Conservation (phyloP, 2,329 filamentous ascomycete genomes). For the Pseudodiploospora longispora region DNA sequence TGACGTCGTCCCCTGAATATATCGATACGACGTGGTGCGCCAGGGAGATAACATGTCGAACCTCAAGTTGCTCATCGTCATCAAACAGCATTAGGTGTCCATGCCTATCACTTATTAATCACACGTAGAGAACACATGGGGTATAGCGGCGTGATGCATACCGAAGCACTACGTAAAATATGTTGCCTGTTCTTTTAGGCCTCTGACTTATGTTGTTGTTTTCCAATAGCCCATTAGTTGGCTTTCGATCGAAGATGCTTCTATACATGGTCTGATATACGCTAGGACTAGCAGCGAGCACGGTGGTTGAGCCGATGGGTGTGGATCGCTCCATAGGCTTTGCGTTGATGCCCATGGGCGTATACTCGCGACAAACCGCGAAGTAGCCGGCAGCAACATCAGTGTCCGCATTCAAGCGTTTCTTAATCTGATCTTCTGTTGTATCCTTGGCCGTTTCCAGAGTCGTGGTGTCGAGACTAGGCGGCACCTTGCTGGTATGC, state of each 20-base stretch:
- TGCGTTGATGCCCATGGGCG: slow-evolving; percentile 82
- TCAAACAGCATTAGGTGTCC: slow-evolving; percentile 97
- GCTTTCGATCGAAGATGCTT: slow-evolving; percentile 84
- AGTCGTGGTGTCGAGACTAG: slow-evolving; percentile 56
- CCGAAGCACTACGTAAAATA: slow-evolving; percentile 89
- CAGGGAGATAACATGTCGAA: slow-evolving; percentile 90
- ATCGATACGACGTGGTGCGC: slow-evolving; percentile 80
- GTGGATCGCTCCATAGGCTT: slow-evolving; percentile 84
- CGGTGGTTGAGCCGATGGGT: slow-evolving; percentile 65
- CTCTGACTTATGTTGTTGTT: slow-evolving; percentile 43
- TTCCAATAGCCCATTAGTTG: slow-evolving; percentile 37
- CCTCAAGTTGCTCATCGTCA: slow-evolving; percentile 88
- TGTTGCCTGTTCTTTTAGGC: slow-evolving; percentile 66
- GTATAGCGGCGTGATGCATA: slow-evolving; percentile 29
- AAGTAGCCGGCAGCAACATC: slow-evolving; percentile 89
- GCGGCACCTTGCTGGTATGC: slow-evolving; percentile 39
- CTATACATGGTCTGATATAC: slow-evolving; percentile 98
- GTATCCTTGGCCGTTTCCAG: slow-evolving; percentile 55
- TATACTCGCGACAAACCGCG: slow-evolving; percentile 89
- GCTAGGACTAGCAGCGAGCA: slow-evolving; percentile 76
- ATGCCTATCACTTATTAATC: slow-evolving; percentile 48
- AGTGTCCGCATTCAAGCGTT: slow-evolving; percentile 49
- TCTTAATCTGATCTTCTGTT: slow-evolving; percentile 43
- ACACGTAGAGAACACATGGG: background rate
- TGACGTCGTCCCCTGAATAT: slow-evolving; percentile 68